phyloP scores from a whole-genome alignment of 2,329 filamentous ascomycete genomes.

The Fusarium sp. region DNA sequence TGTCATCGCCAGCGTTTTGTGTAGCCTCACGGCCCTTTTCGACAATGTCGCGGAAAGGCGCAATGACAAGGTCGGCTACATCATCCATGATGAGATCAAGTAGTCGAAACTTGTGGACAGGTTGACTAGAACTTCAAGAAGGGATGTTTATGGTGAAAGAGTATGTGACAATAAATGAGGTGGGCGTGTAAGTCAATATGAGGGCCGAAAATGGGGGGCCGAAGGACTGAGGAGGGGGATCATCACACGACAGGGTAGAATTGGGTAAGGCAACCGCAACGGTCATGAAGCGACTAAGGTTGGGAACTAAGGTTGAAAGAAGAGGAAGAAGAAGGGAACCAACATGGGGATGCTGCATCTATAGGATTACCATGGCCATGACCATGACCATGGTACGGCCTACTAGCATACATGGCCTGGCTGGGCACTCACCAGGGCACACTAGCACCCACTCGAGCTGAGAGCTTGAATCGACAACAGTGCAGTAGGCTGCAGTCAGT shows the following conservation, averaged over 20 bases:
- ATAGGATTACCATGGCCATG: not conserved
- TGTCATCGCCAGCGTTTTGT: slow-evolving; percentile 56
- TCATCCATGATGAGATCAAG: slow-evolving; percentile 49
- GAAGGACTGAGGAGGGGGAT: slow-evolving; percentile 12
- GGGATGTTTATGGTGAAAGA: not conserved
- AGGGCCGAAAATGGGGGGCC: slow-evolving; percentile 23
- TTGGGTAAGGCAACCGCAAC: slow-evolving; percentile 9
- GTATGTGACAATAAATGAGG: slow-evolving; percentile 5
- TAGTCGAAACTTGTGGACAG: not conserved
- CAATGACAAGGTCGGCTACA: slow-evolving; percentile 56
- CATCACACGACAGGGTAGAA: slow-evolving; percentile 35
- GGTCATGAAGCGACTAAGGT: not conserved
- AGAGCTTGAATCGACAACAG: slow-evolving; percentile 14
- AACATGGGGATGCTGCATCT: slow-evolving; percentile 17
- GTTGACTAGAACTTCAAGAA: not conserved
- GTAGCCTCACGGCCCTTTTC: slow-evolving; percentile 59
- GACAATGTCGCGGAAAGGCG: slow-evolving; percentile 62
- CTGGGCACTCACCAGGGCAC: slow-evolving; percentile 29
- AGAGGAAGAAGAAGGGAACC: slow-evolving; percentile 7
- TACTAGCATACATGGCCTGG: slow-evolving; percentile 13
- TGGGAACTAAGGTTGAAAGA: slow-evolving; percentile 5
- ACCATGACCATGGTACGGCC: not conserved
- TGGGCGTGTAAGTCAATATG: slow-evolving; percentile 44
- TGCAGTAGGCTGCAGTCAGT: slow-evolving; percentile 12
- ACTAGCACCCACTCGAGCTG: slow-evolving; percentile 22